Evolutionary conservation across 257 asterid species (phyloP).

Genomic region (Primulina huaijiensis): DNA sequence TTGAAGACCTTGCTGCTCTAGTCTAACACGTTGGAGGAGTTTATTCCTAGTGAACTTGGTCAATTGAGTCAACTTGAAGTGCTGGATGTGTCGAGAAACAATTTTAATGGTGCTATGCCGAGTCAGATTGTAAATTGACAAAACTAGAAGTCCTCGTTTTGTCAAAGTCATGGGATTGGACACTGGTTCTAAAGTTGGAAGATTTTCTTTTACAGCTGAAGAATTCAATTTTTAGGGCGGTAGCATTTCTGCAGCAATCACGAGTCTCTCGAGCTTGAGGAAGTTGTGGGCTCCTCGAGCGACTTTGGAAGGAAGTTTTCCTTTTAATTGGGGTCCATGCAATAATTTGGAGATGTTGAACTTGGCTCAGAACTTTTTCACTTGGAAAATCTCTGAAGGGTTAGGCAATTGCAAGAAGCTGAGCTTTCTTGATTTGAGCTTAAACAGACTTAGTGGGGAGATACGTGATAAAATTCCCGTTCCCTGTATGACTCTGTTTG

Average conservation of each 20-base stretch:
- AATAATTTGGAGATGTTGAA: conserved; percentile 70
- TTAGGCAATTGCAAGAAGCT: conserved; percentile 70
- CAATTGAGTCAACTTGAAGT: conserved; percentile 65
- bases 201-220: conserved; percentile 39
- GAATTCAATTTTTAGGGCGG: conserved; percentile 83
- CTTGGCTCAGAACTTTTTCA: conserved; percentile 65
- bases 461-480: conserved; percentile 60
- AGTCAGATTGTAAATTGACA: conserved; percentile 64
- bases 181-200: conserved; percentile 28
- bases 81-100: conserved; percentile 83
- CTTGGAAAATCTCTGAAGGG: conserved; percentile 44
- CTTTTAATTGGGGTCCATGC: conserved; percentile 75
- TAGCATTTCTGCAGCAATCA: conserved; percentile 51
- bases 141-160: conserved; percentile 62
- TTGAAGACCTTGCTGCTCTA: conserved; percentile 60
- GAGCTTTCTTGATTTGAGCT: conserved; percentile 77
- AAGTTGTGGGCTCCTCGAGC: conserved; percentile 92
- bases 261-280: conserved; percentile 62
- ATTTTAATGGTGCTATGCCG: conserved; percentile 70
- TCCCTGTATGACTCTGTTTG: conserved; percentile 82
- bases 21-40: conserved; percentile 75
- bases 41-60: conserved; percentile 68
- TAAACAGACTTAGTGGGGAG: conserved; percentile 63
- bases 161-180: conserved; percentile 74
- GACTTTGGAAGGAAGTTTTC: conserved; percentile 59